phyloP scores from a whole-genome alignment of 1,139 yeast species.

The Suhomyces bokatorum region DNA sequence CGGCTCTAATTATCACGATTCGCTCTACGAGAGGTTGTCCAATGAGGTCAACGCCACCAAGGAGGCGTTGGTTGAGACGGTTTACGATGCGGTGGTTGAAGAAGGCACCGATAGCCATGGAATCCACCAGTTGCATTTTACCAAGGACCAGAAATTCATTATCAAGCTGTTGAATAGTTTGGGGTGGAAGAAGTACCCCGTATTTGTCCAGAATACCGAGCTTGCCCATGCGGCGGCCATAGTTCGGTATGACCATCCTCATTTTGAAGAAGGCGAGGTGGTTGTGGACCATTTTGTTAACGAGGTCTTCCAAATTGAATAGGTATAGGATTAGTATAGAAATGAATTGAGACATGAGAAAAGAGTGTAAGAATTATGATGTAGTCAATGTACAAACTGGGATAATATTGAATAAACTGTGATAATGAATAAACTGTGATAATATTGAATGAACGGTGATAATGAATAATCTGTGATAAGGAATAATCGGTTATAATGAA shows the following conservation, averaged over 20 bases:
- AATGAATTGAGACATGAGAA: too few species aligned
- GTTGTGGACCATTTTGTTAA: constrained; percentile 67
- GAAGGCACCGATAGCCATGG: constrained; percentile 15
- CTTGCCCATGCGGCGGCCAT: constrained; percentile 83
- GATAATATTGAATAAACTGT: too few species aligned
- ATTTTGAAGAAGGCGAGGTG: constrained; percentile 64
- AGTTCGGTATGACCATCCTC: constrained; percentile 55
- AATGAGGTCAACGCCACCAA: constrained; percentile 10
- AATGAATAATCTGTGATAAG: too few species aligned
- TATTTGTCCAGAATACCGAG: constrained; percentile 62
- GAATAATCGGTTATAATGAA: too few species aligned
- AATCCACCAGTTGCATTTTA: constrained; percentile 30
- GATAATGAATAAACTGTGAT: too few species aligned
- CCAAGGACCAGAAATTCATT: constrained; percentile 49
- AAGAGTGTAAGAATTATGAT: too few species aligned
- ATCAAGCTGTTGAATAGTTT: constrained; percentile 57
- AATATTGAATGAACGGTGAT: too few species aligned
- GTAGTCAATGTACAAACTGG: too few species aligned
- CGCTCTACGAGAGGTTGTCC: constrained; percentile 17
- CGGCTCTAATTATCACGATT: constrained; percentile 5
- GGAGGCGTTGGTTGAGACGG: constrained; percentile 50
- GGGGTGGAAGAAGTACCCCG: constrained; percentile 69
- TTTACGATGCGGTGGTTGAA: constrained; percentile 55
- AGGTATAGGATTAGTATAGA: not conserved
- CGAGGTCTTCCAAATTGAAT: constrained; percentile 14